Conservation (phyloP, 2,329 filamentous ascomycete genomes). For the Aspergillus ustus region DNA sequence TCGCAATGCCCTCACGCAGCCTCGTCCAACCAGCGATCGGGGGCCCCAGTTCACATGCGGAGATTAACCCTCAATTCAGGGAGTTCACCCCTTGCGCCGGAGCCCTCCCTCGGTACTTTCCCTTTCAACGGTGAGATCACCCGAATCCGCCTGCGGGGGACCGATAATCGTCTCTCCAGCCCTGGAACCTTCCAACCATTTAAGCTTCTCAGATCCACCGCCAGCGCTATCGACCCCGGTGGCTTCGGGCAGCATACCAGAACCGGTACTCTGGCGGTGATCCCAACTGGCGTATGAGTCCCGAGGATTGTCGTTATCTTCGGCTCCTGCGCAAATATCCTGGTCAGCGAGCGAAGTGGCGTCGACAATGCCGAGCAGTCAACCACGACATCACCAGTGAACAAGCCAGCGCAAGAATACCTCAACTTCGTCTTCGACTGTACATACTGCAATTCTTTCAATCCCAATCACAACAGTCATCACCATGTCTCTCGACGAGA, state of each 20-base stretch:
- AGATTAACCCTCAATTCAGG: background rate
- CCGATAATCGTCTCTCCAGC: background rate
- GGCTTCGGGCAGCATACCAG: conserved; percentile 5
- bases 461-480: too few species aligned
- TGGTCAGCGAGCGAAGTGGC: background rate
- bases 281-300: background rate
- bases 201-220: conserved; percentile 5
- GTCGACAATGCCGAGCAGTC: background rate
- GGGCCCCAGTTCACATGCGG: conserved; percentile 11
- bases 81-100: background rate
- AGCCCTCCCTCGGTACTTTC: background rate
- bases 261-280: background rate
- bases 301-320: background rate
- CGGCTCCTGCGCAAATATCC: background rate
- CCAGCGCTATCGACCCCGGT: background rate
- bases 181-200: background rate
- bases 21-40: background rate
- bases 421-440: background rate
- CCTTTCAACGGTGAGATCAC: background rate
- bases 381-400: background rate
- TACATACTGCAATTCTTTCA: too few species aligned
- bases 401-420: background rate
- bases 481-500: conserved; percentile 18
- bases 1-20: background rate
- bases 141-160: background rate